A percentile compares a stretch with the other conserved stretches of the same genome.
Conservation (phyloP, 129 eudicot species). For the Saussurea involucrata region DNA sequence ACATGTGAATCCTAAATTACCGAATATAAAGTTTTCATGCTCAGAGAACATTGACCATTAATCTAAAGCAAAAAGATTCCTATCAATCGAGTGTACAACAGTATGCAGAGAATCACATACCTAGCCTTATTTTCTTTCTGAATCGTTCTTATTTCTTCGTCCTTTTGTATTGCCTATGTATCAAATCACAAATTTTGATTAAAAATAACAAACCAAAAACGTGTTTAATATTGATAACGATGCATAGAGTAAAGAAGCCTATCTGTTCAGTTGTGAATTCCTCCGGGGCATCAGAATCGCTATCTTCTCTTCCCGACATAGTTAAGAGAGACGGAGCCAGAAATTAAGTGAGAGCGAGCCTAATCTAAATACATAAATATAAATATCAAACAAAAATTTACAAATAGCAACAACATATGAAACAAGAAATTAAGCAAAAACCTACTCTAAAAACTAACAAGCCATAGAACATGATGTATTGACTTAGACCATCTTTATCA, state of each 20-base stretch:
- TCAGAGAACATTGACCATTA: neutral
- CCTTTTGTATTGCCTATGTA: conserved; percentile 44
- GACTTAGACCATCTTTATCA: too few relatives aligned
- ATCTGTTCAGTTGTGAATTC: conserved; percentile 63
- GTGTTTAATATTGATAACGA: neutral
- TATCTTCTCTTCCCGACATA: conserved; percentile 42
- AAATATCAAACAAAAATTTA: neutral
- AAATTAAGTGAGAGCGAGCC: neutral
- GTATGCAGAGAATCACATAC: conserved; percentile 16
- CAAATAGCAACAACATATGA: neutral
- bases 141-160: conserved; percentile 41
- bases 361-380: neutral
- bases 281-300: conserved; percentile 69
- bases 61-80: neutral
- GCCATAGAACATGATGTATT: too few relatives aligned
- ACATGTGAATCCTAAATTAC: neutral
- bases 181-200: neutral
- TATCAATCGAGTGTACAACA: neutral
- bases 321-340: neutral
- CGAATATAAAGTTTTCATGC: neutral
- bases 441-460: neutral
- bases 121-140: conserved; percentile 50
- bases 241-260: neutral
- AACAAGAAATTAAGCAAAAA: neutral
- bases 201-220: neutral